Evolutionary conservation across 495 filamentous ascomycete genomes (phyloP).

Genomic region (Staphylotrichum longicolle): DNA sequence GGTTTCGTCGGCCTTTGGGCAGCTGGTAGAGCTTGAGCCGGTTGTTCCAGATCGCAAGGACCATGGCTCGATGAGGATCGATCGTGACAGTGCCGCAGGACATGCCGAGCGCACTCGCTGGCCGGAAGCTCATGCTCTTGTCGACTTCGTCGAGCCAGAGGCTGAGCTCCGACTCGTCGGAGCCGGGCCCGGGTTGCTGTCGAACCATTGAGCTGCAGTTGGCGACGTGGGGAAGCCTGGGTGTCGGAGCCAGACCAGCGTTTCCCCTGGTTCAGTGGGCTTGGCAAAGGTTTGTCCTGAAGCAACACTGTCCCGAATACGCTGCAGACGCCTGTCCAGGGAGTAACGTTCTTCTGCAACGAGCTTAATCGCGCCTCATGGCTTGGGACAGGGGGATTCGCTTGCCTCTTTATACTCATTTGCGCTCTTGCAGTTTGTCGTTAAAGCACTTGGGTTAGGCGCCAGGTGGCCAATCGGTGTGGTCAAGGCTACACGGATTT

Average conservation of each 20-base stretch:
- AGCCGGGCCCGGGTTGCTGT: conserved; percentile 2
- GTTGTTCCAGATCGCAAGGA: conserved; percentile 45
- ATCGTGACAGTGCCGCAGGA: conserved; percentile 49
- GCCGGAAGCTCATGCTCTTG: conserved; percentile 32
- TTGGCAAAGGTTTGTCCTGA: too few species aligned
- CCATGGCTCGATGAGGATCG: conserved; percentile 35
- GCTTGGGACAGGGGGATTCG: too few species aligned
- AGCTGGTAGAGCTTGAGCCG: conserved; percentile 45
- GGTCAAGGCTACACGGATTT: conserved; percentile 1
- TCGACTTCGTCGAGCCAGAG: conserved; percentile 30
- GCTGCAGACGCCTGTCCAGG: too few species aligned
- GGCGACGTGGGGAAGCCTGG: too few species aligned
- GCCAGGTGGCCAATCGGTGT: conserved; percentile 5
- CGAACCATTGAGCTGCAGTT: not conserved
- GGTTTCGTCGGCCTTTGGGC: conserved; percentile 48
- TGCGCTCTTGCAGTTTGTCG: not conserved
- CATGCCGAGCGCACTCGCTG: conserved; percentile 41
- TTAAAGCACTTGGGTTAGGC: not conserved
- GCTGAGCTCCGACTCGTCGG: conserved; percentile 11
- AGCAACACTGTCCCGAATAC: too few species aligned
- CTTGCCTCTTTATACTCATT: not conserved
- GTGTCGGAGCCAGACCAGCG: too few species aligned
- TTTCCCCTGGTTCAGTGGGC: not conserved
- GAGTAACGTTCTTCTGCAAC: too few species aligned
- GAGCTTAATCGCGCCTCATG: too few species aligned